Evolutionary conservation across 495 filamentous ascomycete genomes (phyloP), one percentile per base, ranked within the genome.

Genomic region (Talaromyces stipitatus): DNA sequence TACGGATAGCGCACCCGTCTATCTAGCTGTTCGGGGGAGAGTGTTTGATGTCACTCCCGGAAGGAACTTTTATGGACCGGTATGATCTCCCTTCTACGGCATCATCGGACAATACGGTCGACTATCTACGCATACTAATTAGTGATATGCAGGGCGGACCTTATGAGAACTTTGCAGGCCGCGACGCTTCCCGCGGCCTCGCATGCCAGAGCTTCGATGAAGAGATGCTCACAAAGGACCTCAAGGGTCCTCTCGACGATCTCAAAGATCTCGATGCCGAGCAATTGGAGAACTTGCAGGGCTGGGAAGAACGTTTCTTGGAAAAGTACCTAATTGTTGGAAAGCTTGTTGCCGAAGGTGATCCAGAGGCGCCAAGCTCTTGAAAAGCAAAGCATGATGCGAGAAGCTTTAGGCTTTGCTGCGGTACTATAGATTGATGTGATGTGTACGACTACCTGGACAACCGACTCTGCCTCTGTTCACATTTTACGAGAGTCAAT

Each of bases 291-390:
- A 87, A 90, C 43, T 72, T 98, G 69, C 78, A 78, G 66, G 88
- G 87, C 6, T 98, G 94, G 94, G 91, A 96, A 73, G 90, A 91
- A 66, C 79, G 91, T 58, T 98, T 98, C 75, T 71, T 72, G 29
- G 90, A 92, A 71, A 98, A 98, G 77, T 98, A 98, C 72, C 72
- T 96, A 29, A 81, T 97, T 9, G 90, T 98, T 16, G 94, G 94
- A n/a, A 88, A 83, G 74, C 70, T 98, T 65, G 91, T 97, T 36
- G 76, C 86, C 4, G 85, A 86, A 63, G 81, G 80, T 9, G 81
- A 83, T 60, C 71, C 79, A 23, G 81, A 85, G 54, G 82, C 76
- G 20, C 65, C 69, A 7, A 67, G 65, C 55, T 61, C 70, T 24
- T 75, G 16, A 72, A 22, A 22, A 9, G 28, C 9, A 16, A 41